Evolutionary conservation across 192 early-diverging fungal species (phyloP), one percentile per base, ranked within the genome.

Genomic region (Coemansia sp.): DNA sequence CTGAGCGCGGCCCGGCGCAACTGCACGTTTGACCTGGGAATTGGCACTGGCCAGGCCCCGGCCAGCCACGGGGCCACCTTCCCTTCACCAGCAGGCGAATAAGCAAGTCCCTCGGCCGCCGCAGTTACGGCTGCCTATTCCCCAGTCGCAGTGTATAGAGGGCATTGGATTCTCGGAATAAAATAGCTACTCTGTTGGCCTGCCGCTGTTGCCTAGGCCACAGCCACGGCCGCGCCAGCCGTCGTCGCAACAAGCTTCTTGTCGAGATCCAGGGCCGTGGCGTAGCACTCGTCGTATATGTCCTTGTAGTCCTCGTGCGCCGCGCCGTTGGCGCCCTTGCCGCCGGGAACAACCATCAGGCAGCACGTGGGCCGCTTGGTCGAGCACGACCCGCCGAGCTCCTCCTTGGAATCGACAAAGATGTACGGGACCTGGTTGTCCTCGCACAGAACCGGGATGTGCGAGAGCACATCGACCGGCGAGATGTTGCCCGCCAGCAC

Each of bases 361-460:
- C 82, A 85, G 41, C 82, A 86, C 2, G 94, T 97, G 16, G 96
- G 94, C 55, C 96, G 85, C 80, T 97, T 96, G 17, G 96, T 96
- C 18, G 88, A 77, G 62, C 86, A 85, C 22, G 92, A 87, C 23
- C 82, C 82, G 46, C 96, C 96, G 8, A 99, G 85, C 51, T 97
- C 91, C 71, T 90, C 87, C 79, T 91, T 93, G 19, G 91, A 90
- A 5, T 92, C 85, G n/a, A 97, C 82, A 72, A 92, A 99, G 42
- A 94, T 75, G 53, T 97, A 99, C 21, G 94, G 92, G 22, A 99
- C 89, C 56, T 87, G 75, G 63, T 83, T 74, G 51, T 99, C 96
- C 69, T 99, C 96, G 79, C 96, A 99, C 27, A 99, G 72, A 28
- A 99, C 86, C 27, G 96, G 96, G 29, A 99, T 77, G 64, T 99